These are phyloP conservation scores for Cyberlindnera suaveolens DNA, from an alignment of 805 yeast species.

Conservation along the genomic window DNA sequence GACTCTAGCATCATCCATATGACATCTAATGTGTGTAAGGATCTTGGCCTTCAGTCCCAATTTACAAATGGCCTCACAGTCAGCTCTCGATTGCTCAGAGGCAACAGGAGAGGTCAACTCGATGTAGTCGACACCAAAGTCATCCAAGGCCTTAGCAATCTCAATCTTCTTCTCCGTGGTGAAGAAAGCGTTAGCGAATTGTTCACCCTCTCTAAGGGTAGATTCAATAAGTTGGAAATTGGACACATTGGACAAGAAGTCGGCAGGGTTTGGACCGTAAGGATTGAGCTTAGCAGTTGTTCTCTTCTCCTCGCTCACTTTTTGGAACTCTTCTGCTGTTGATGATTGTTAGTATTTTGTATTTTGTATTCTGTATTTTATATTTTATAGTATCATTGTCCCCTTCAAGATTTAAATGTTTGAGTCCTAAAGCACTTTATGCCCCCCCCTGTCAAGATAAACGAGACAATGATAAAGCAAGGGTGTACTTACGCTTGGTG, in stretches of 20 bases:
- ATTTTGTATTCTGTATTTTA: no score
- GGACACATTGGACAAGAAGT: slow-evolving; percentile 82
- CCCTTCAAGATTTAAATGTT: background rate
- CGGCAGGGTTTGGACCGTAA: slow-evolving; percentile 94
- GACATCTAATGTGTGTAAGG: slow-evolving; percentile 94
- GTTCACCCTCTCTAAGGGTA: slow-evolving; percentile 97
- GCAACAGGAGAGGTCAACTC: slow-evolving; percentile 98
- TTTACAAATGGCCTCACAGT: slow-evolving; percentile 98
- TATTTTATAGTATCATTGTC: no score
- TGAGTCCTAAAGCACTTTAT: background rate
- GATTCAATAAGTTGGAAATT: slow-evolving; percentile 91
- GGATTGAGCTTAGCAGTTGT: slow-evolving; percentile 51
- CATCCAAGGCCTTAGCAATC: slow-evolving; percentile 95
- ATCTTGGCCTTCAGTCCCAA: slow-evolving; percentile 93
- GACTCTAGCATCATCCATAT: slow-evolving; percentile 96
- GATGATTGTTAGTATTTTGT: slow-evolving; percentile 7
- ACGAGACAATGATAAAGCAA: background rate
- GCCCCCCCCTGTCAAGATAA: background rate
- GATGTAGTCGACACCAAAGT: slow-evolving; percentile 96
- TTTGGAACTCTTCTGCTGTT: slow-evolving; percentile 27
- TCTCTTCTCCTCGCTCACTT: slow-evolving; percentile 41
- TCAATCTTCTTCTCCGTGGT: slow-evolving; percentile 91
- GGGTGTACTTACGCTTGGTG: slow-evolving; percentile 6
- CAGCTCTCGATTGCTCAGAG: slow-evolving; percentile 84
- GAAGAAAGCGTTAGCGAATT: slow-evolving; percentile 96